Evolutionary conservation across 495 filamentous ascomycete species (phyloP).

Genomic region (Clohesyomyces aquaticus): DNA sequence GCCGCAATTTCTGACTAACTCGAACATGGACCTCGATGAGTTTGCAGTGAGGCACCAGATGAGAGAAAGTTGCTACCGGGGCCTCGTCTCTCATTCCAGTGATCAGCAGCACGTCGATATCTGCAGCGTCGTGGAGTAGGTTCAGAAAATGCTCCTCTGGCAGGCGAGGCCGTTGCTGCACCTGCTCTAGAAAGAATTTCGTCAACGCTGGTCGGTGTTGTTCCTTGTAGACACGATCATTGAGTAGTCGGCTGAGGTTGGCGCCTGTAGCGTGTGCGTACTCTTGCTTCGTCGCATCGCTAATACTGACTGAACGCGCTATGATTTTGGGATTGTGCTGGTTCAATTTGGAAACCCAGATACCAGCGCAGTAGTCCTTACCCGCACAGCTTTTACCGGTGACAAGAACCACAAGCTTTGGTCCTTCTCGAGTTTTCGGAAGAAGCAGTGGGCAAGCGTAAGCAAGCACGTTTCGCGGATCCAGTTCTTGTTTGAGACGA

Average conservation of each 20-base stretch:
- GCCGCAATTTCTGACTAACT: slow-evolving; percentile 53
- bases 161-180: slow-evolving; percentile 53
- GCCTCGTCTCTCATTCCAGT: slow-evolving; percentile 70
- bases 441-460: slow-evolving; percentile 64
- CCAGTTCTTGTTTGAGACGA: slow-evolving; percentile 57
- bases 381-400: slow-evolving; percentile 63
- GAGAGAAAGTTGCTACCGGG: slow-evolving; percentile 58
- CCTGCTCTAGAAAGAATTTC: slow-evolving; percentile 57
- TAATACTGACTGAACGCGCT: slow-evolving; percentile 60
- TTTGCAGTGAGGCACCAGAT: slow-evolving; percentile 60
- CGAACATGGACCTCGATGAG: slow-evolving; percentile 59
- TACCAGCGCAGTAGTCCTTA: slow-evolving; percentile 63
- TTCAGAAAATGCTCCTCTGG: slow-evolving; percentile 61
- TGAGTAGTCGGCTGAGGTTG: slow-evolving; percentile 54
- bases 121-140: slow-evolving; percentile 51
- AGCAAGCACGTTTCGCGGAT: slow-evolving; percentile 58
- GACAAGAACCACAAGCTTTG: slow-evolving; percentile 62
- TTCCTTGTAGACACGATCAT: slow-evolving; percentile 65
- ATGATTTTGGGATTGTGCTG: slow-evolving; percentile 45
- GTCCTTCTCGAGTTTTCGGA: slow-evolving; percentile 47
- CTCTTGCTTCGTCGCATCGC: slow-evolving; percentile 62
- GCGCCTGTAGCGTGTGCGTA: slow-evolving; percentile 60
- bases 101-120: slow-evolving; percentile 63
- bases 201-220: slow-evolving; percentile 61
- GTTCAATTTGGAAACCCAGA: slow-evolving; percentile 56